Evolutionary conservation across 306 rosid species (phyloP).

Genomic region (Castanea sativa): DNA sequence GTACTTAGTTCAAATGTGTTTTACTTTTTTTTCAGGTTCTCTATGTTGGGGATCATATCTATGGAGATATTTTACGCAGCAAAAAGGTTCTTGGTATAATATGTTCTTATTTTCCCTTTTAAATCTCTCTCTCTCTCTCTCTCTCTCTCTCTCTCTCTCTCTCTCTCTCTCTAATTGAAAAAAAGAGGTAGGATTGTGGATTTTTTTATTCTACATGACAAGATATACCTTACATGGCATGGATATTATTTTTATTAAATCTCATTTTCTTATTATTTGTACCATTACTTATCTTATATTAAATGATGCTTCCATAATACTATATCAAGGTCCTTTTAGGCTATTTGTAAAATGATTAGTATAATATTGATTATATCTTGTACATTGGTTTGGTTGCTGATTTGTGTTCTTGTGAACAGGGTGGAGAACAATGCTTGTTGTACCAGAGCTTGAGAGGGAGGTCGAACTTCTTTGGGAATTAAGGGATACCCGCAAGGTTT

Average conservation of each 20-base stretch:
- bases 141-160: background rate
- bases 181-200: too few relatives aligned
- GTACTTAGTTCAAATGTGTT: background rate
- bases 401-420: slow-evolving; percentile 45
- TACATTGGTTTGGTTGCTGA: slow-evolving; percentile 13
- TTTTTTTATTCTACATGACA: too few relatives aligned
- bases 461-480: slow-evolving; percentile 80
- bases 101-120: slow-evolving; percentile 19
- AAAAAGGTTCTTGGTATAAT: slow-evolving; percentile 90
- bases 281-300: background rate
- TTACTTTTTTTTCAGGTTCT: slow-evolving; percentile 64
- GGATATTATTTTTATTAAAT: too few relatives aligned
- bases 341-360: background rate
- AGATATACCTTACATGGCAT: too few relatives aligned
- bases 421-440: slow-evolving; percentile 99
- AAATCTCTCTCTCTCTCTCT: background rate
- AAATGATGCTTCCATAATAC: background rate
- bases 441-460: slow-evolving; percentile 96
- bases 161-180: too few relatives aligned
- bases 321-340: background rate
- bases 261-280: background rate
- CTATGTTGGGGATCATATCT: slow-evolving; percentile 97
- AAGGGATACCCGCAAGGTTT: slow-evolving; percentile 85
- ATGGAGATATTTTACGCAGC: slow-evolving; percentile 96
- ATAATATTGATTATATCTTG: background rate